Evolutionary conservation across 2,329 filamentous ascomycete genomes (phyloP).

Genomic region (Pseudophaeomoniella oleicola): DNA sequence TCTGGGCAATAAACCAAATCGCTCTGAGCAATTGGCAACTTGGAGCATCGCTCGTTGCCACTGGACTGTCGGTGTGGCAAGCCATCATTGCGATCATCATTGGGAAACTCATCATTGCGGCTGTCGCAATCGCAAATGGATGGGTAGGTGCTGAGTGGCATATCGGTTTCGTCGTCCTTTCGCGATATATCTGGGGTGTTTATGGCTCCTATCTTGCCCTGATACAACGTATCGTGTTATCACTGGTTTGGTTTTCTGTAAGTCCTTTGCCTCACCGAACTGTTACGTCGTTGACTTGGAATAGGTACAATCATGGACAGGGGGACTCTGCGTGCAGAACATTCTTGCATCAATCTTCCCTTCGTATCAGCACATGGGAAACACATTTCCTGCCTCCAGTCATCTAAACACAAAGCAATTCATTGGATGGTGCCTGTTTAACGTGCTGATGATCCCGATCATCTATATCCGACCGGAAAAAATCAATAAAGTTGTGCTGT

Average conservation of each 20-base stretch:
- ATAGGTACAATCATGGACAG: conserved; percentile 21
- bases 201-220: conserved; percentile 25
- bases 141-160: conserved; percentile 26
- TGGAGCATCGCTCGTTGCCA: conserved; percentile 20
- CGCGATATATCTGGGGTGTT: conserved; percentile 26
- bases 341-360: conserved; percentile 19
- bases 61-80: conserved; percentile 27
- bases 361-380: conserved; percentile 19
- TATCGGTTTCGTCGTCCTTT: conserved; percentile 28
- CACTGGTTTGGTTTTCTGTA: conserved; percentile 15
- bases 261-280: background rate
- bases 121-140: conserved; percentile 21
- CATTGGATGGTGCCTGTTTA: conserved; percentile 22
- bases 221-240: conserved; percentile 25
- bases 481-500: conserved; percentile 18
- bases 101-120: conserved; percentile 22
- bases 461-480: conserved; percentile 29
- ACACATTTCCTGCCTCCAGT: conserved; percentile 17
- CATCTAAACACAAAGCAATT: conserved; percentile 21
- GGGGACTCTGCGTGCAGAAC: conserved; percentile 19
- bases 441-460: conserved; percentile 23
- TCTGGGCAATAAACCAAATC: conserved; percentile 27
- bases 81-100: conserved; percentile 24
- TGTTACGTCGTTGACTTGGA: conserved; percentile 15
- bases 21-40: conserved; percentile 21